Evolutionary conservation across 768 basidiomycete genomes (phyloP).

Genomic region (Podaxis sp.): DNA sequence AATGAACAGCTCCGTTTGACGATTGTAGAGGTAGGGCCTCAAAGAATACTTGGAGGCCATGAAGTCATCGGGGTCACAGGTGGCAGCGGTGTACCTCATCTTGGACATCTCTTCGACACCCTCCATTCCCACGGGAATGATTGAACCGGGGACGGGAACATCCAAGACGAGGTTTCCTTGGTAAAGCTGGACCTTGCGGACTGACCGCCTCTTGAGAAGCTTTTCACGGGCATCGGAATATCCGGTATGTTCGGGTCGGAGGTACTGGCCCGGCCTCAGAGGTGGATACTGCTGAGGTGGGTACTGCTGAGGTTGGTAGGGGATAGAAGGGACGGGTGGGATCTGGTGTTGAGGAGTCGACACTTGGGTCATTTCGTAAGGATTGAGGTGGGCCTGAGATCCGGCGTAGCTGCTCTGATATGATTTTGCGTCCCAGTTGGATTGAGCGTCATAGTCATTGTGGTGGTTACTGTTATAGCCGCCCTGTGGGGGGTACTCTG

Average conservation of each 20-base stretch:
- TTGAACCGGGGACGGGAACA: conserved; percentile 74
- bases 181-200: conserved; percentile 76
- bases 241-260: conserved; percentile 47
- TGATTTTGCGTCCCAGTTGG: conserved; percentile 53
- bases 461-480: conserved; percentile 30
- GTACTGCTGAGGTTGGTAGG: conserved; percentile 52
- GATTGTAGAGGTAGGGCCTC: conserved; percentile 73
- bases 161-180: conserved; percentile 86
- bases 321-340: conserved; percentile 56
- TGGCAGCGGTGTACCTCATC: conserved; percentile 86
- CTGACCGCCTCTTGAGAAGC: conserved; percentile 77
- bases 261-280: conserved; percentile 44
- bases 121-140: conserved; percentile 64
- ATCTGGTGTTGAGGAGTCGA: conserved; percentile 22
- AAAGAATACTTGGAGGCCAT: conserved; percentile 75
- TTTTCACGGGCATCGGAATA: conserved; percentile 73
- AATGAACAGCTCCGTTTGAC: conserved; percentile 89
- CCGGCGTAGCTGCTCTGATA: conserved; percentile 63
- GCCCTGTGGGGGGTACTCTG: conserved; percentile 34
- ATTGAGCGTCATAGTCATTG: conserved; percentile 44
- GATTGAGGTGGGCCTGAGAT: conserved; percentile 72
- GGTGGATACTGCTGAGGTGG: conserved; percentile 76
- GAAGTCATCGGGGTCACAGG: conserved; percentile 89
- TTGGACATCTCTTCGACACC: conserved; percentile 74
- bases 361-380: conserved; percentile 60